A percentile compares a stretch with the other conserved stretches of the same genome.
These are phyloP conservation scores for Pichia sp. DNA, from an alignment of 1,139 yeast species.

Conservation along the genomic window DNA sequence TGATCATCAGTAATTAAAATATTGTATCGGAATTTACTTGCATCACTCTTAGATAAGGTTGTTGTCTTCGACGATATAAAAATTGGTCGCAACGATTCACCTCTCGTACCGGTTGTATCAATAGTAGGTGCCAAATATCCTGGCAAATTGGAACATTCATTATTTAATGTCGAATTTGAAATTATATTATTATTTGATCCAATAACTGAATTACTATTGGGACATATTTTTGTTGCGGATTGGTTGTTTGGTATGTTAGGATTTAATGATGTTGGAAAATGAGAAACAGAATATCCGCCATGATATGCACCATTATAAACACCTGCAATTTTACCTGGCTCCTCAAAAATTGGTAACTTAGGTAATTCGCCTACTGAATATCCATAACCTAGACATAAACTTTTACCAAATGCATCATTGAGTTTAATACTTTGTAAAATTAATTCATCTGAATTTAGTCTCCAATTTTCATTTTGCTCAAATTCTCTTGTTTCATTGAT, in stretches of 20 bases:
- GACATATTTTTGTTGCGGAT: background rate
- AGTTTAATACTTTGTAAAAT: constrained; percentile 46
- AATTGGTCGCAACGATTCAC: constrained; percentile 11
- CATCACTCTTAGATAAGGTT: constrained; percentile 27
- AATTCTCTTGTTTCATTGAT: constrained; percentile 52
- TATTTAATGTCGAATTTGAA: background rate
- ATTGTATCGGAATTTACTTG: constrained; percentile 47
- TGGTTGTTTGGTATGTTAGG: background rate
- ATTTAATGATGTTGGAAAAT: constrained; percentile 11
- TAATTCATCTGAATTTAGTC: constrained; percentile 56
- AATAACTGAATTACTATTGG: background rate
- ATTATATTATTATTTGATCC: background rate
- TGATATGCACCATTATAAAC: constrained; percentile 16
- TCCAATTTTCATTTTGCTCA: constrained; percentile 61
- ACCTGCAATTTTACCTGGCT: constrained; percentile 13
- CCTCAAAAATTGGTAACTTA: constrained; percentile 15
- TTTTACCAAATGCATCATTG: constrained; percentile 27
- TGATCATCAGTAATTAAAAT: constrained; percentile 67
- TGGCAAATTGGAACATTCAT: background rate
- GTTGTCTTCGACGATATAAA: constrained; percentile 12
- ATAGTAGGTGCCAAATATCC: background rate
- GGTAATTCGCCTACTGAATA: constrained; percentile 18
- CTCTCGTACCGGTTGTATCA: constrained; percentile 10
- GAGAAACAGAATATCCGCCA: constrained; percentile 12
- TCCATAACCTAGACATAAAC: constrained; percentile 23